phyloP scores from a whole-genome alignment of 345 rosid genomes.

The Eucalyptus urophylla region DNA sequence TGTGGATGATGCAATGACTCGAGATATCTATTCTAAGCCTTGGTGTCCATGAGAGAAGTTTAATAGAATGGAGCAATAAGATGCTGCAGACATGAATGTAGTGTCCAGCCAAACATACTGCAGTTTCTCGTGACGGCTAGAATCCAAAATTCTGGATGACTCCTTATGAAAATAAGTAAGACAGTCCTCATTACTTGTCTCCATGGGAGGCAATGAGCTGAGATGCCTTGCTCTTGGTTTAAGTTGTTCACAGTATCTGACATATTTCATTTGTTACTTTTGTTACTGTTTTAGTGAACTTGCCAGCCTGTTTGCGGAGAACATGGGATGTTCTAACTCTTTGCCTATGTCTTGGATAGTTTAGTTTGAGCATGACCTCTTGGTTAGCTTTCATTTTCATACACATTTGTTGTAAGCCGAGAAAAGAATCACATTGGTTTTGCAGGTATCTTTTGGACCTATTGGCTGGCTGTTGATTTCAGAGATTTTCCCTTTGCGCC shows the following conservation, averaged over 20 bases:
- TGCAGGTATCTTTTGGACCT: conserved; percentile 95
- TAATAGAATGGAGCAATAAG: background rate
- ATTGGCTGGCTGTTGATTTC: conserved; percentile 99
- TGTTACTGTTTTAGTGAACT: background rate
- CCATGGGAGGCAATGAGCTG: background rate
- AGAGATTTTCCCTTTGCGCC: conserved; percentile 73
- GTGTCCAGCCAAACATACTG: background rate
- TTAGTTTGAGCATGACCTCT: background rate
- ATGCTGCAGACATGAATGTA: background rate
- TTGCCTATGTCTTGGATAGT: background rate
- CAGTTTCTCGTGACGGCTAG: background rate
- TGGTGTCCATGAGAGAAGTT: background rate
- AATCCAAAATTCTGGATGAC: background rate
- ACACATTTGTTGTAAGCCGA: background rate
- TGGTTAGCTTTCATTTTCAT: background rate
- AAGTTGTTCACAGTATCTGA: background rate
- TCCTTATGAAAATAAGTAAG: background rate
- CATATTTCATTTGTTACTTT: background rate
- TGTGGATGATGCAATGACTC: background rate
- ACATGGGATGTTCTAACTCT: background rate
- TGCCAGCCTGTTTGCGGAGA: background rate
- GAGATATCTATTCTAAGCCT: background rate
- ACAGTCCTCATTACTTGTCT: background rate
- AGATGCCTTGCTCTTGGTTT: background rate
- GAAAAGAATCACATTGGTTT: background rate